Percentiles rank a stretch among this genome's conserved stretches.
Evolutionary conservation across 176 grass and related monocot genomes (phyloP).

Genomic region (Coix lacrymajobi): DNA sequence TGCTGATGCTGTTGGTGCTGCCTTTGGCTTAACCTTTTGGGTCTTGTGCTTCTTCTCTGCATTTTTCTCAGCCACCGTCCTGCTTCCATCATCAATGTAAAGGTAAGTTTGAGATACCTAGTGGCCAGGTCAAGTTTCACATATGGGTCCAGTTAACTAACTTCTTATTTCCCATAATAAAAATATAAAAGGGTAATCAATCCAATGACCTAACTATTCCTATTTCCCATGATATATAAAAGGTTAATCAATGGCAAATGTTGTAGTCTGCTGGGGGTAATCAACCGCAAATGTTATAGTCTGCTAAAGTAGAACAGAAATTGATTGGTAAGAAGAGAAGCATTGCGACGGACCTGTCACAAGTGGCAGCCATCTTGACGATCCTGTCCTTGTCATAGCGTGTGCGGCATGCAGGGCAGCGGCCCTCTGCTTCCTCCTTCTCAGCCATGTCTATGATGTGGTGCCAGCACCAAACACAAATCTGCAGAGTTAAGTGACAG

Average conservation of each 20-base stretch:
- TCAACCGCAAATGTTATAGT: not conserved
- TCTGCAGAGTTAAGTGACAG: slow-evolving; percentile 35
- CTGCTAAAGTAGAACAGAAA: not conserved
- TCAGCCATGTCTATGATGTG: slow-evolving; percentile 97
- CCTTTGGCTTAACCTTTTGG: slow-evolving; percentile 72
- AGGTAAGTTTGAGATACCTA: not conserved
- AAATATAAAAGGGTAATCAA: not conserved
- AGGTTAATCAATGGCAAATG: not conserved
- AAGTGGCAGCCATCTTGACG: slow-evolving; percentile 83
- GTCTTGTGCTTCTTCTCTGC: slow-evolving; percentile 85
- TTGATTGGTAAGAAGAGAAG: not conserved
- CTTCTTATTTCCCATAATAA: not conserved
- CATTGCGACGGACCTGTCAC: slow-evolving; percentile 44
- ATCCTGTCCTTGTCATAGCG: slow-evolving; percentile 95
- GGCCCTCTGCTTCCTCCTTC: slow-evolving; percentile 89
- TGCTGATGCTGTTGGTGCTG: not conserved
- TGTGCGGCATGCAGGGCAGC: slow-evolving; percentile 83
- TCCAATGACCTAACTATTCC: too few species aligned
- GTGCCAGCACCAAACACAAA: slow-evolving; percentile 99
- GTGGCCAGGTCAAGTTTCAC: not conserved
- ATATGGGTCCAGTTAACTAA: not conserved
- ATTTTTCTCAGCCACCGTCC: slow-evolving; percentile 62
- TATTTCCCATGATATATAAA: not conserved
- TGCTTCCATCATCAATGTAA: slow-evolving; percentile 17
- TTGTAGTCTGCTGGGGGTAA: too few species aligned